Percentiles rank a stretch among this genome's conserved stretches.
Evolutionary conservation across 2,329 filamentous ascomycete species (phyloP).

Genomic region (Beauveria sp.): DNA sequence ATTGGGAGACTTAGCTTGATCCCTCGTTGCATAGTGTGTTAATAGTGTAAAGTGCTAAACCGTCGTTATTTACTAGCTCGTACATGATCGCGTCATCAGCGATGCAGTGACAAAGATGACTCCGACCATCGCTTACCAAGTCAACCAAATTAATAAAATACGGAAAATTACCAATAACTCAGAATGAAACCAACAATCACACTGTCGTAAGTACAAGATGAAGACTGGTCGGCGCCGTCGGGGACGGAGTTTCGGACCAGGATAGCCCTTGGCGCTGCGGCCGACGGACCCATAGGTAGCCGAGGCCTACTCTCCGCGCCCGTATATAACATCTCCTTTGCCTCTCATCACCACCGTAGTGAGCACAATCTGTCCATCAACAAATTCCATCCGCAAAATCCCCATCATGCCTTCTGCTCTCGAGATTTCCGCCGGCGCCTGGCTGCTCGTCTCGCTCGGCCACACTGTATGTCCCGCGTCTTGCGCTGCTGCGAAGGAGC

Average conservation of each 20-base stretch:
- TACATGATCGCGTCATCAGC: slow-evolving; percentile 8
- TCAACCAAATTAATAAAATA: not conserved
- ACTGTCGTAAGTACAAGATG: not conserved
- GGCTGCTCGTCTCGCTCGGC: slow-evolving; percentile 2
- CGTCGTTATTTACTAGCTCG: not conserved
- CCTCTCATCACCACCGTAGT: not conserved
- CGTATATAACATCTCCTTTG: not conserved
- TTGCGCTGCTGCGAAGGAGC: not conserved
- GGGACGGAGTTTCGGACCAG: slow-evolving; percentile 2
- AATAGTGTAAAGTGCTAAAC: no score
- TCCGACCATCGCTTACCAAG: not conserved
- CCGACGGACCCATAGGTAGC: slow-evolving; percentile 8
- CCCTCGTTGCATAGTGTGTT: no score
- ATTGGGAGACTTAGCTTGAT: no score
- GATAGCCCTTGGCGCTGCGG: not conserved
- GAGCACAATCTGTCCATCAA: not conserved
- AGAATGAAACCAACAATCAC: not conserved
- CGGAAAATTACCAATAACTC: not conserved
- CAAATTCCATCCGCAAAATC: not conserved
- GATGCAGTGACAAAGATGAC: not conserved
- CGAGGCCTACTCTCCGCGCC: not conserved
- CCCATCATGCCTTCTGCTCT: slow-evolving; percentile 7
- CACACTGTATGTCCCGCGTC: not conserved
- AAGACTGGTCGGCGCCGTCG: not conserved
- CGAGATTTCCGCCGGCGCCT: slow-evolving; percentile 2